These are phyloP conservation scores for Mycena latifolia DNA, from an alignment of 768 basidiomycete genomes.

Conservation along the genomic window DNA sequence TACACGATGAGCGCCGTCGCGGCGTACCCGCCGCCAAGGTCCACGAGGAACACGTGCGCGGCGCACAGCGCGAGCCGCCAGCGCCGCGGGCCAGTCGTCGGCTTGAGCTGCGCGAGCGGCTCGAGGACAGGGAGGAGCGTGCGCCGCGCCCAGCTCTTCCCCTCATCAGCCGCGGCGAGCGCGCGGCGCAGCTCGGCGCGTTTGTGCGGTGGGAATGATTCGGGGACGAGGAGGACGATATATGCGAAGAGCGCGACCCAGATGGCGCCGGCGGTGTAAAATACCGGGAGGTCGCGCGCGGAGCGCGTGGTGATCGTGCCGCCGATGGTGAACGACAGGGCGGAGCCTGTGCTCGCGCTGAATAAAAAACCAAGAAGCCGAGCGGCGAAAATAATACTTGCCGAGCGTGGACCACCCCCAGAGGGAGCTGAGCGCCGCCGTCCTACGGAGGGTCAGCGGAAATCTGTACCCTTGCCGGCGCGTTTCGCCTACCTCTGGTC, in stretches of 20 bases:
- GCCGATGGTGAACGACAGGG: conserved; percentile 43
- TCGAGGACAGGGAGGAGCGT: conserved; percentile 2
- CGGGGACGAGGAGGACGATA: conserved; percentile 40
- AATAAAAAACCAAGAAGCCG: background rate
- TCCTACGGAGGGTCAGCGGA: conserved; percentile 30
- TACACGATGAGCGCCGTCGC: conserved; percentile 22
- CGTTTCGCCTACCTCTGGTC: conserved; percentile 40
- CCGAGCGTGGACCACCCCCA: conserved; percentile 46
- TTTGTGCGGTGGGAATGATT: conserved; percentile 27
- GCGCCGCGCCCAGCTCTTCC: background rate
- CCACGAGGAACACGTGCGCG: conserved; percentile 20
- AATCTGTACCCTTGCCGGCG: no score
- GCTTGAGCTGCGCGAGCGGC: conserved; percentile 13
- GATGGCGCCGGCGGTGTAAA: conserved; percentile 34
- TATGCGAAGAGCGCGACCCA: conserved; percentile 38
- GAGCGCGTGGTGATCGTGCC: conserved; percentile 44
- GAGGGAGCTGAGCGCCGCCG: conserved; percentile 40
- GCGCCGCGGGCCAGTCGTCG: background rate
- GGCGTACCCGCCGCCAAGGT: conserved; percentile 18
- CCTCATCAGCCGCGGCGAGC: background rate
- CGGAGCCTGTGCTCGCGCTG: conserved; percentile 31
- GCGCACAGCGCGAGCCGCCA: conserved; percentile 28
- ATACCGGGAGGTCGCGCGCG: conserved; percentile 39
- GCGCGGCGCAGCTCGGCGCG: conserved; percentile 22
- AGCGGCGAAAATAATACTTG: conserved; percentile 1